Evolutionary conservation across 306 rosid genomes (phyloP).

Genomic region (Hippophae tibetana): DNA sequence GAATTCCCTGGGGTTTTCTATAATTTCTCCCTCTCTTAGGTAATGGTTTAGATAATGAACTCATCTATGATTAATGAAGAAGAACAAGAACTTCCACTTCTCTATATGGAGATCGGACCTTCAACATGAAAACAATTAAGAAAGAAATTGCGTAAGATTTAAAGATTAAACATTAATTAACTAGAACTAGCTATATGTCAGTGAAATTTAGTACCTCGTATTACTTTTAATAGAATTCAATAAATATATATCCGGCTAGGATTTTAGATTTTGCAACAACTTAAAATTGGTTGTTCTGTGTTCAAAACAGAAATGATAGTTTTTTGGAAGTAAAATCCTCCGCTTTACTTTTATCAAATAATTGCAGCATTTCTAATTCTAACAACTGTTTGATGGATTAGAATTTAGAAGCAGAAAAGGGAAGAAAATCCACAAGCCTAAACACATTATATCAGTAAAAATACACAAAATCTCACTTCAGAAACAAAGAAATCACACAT

Average conservation of each 20-base stretch:
- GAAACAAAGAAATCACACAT: background rate
- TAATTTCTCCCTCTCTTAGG: constrained; percentile 14
- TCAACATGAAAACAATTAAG: constrained; percentile 21
- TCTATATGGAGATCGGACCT: constrained; percentile 15
- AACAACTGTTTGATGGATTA: background rate
- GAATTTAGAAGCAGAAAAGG: constrained; percentile 1
- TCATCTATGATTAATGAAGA: constrained; percentile 31
- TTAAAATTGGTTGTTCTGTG: background rate
- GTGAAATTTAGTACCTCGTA: no score
- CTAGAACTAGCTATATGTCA: background rate
- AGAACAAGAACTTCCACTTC: constrained; percentile 21
- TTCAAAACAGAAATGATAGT: background rate
- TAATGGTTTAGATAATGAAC: constrained; percentile 35
- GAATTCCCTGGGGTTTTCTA: constrained; percentile 49
- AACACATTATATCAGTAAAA: background rate
- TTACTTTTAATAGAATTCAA: no score
- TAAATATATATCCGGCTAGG: no score
- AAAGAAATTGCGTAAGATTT: background rate
- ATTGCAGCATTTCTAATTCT: background rate
- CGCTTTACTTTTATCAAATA: background rate
- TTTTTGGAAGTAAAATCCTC: background rate
- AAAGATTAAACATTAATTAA: background rate
- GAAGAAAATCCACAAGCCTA: background rate
- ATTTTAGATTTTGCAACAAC: background rate
- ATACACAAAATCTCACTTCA: background rate